Percentiles rank a stretch among this genome's conserved stretches.
phyloP scores from a whole-genome alignment of 371 early-diverging fungal species.

The Massospora cicadina region DNA sequence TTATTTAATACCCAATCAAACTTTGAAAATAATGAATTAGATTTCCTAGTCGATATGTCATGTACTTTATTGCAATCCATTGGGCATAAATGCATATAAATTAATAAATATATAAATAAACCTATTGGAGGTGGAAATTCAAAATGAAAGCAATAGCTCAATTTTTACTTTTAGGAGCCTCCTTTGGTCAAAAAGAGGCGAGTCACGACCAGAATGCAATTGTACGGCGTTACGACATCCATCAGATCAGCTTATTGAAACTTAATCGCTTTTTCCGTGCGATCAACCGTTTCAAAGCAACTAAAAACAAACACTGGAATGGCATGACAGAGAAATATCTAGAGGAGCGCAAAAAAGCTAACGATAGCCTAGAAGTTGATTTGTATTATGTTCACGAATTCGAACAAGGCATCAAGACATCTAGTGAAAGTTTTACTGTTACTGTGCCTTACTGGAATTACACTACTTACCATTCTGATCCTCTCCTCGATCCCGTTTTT shows the following conservation, averaged over 20 bases:
- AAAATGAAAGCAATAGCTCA: no score
- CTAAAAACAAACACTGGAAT: background rate
- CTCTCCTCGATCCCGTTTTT: background rate
- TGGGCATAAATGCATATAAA: no score
- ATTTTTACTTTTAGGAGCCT: no score
- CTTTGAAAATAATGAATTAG: no score
- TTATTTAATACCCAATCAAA: no score
- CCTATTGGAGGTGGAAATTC: no score
- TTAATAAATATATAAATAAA: no score
- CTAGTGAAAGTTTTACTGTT: background rate
- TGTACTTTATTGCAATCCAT: no score
- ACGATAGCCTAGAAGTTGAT: background rate
- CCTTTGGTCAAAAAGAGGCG: no score
- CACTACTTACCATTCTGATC: background rate
- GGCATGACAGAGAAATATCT: background rate
- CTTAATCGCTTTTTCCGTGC: background rate
- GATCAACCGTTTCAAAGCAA: background rate
- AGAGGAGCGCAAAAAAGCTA: background rate
- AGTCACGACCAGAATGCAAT: no score
- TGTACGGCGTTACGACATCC: background rate
- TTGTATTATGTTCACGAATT: background rate
- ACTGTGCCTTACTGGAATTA: background rate
- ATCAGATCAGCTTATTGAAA: background rate
- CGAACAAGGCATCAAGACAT: background rate
- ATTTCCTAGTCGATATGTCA: no score